A percentile compares a stretch with the other conserved stretches of the same genome.
Conservation (phyloP, 108 stramenopile genomes). For the Nitzschia sp. region DNA sequence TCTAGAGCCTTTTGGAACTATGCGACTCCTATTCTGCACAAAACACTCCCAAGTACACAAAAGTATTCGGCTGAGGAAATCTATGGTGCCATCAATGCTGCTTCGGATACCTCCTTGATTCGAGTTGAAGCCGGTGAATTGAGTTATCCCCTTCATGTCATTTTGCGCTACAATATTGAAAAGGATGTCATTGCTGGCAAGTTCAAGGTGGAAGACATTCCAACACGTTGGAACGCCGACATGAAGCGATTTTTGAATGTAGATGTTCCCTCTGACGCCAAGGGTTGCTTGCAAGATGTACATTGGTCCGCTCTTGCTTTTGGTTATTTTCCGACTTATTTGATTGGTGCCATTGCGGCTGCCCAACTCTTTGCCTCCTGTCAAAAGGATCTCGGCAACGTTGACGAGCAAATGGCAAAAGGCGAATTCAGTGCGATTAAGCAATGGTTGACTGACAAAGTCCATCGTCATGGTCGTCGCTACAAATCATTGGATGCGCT, state of each 20-base stretch:
- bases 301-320: conserved; percentile 81
- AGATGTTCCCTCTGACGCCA: conserved; percentile 78
- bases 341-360: conserved; percentile 87
- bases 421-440: conserved; percentile 81
- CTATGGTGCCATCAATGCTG: conserved; percentile 80
- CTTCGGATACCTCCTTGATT: conserved; percentile 61
- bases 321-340: conserved; percentile 94
- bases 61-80: conserved; percentile 63
- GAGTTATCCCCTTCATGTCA: conserved; percentile 92
- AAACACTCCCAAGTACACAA: conserved; percentile 48
- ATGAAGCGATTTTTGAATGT: conserved; percentile 79
- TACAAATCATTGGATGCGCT: conserved; percentile 70
- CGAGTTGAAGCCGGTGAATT: conserved; percentile 94
- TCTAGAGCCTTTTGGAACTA: conserved; percentile 70
- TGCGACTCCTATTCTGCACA: conserved; percentile 60
- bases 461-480: conserved; percentile 79
- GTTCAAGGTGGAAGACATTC: conserved; percentile 70
- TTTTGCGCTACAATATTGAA: conserved; percentile 88
- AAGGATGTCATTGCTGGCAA: conserved; percentile 76
- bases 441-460: conserved; percentile 75
- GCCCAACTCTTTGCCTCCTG: conserved; percentile 83
- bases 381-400: conserved; percentile 60
- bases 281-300: conserved; percentile 88
- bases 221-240: conserved; percentile 72
- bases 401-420: conserved; percentile 62